Evolutionary conservation across 1,284 basidiomycete genomes (phyloP), one percentile per base, ranked within the genome.

Genomic region (Irpex sp.): DNA sequence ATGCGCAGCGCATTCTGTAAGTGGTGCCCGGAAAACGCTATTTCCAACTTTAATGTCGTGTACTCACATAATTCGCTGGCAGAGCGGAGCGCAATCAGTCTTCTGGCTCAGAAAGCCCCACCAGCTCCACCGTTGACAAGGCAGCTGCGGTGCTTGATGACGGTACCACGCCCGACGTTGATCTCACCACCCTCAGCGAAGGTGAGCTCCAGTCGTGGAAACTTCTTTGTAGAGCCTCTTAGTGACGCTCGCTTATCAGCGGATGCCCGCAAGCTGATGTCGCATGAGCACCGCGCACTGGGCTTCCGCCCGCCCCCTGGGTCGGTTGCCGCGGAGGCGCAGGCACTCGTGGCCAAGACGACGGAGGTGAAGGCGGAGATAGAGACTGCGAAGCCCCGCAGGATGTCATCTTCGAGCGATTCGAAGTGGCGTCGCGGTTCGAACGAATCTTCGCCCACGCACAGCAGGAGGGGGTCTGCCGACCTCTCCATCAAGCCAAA

Each of bases 241-340:
- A 13, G 2, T 56, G 13, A 57, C 33, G 21, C 15, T 8, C 53
- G 19, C 39, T 61, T 31, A 51, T 15, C 64, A 70, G 69, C 66
- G 19, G 72, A 70, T n/a, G 72, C 72, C 1, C 70, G 73, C 43
- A 70, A 65, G 36, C 68, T 75, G n/a, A 70, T 74, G 70, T 75
- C 74, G 2, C 67, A 69, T 53, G 74, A 76, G 59, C 74, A 75
- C 67, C 71, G 71, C 37, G 75, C 74, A 1, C 70, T 76, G 0
- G 73, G 72, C 8, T 75, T 72, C 65, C 62, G 61, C n/a, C 61
- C 64, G 6, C 64, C 64, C 8, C 61, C 64, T 15, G 64, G 64
- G 19, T 62, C 61, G n/a, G 55, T 65, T 8, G 64, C 64, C 6
- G 64, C 64, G 0, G 64, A 62, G 36, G 64, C 64, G 35, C 64